Evolutionary conservation across 306 rosid species (phyloP).

Genomic region (Prinsepia uniflora): DNA sequence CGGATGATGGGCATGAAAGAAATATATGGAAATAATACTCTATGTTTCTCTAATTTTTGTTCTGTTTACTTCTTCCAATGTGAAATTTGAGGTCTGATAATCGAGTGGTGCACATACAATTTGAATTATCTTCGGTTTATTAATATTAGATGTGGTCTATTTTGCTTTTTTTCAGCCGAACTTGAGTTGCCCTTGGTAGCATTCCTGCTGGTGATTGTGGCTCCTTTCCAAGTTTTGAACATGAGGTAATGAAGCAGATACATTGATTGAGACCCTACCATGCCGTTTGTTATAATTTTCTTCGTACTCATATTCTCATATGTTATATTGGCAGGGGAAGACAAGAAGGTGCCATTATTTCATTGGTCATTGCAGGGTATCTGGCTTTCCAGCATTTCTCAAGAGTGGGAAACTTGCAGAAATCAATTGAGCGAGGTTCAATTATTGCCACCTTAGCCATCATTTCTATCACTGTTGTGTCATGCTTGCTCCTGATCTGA

Average conservation of each 20-base stretch:
- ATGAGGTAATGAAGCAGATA: slow-evolving; percentile 38
- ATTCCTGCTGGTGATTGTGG: slow-evolving; percentile 62
- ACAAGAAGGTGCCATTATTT: slow-evolving; percentile 65
- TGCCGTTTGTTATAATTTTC: slow-evolving; percentile 1
- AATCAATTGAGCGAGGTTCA: slow-evolving; percentile 83
- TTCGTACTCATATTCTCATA: slow-evolving; percentile 16
- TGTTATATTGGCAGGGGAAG: slow-evolving; percentile 56
- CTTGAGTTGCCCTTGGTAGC: slow-evolving; percentile 84
- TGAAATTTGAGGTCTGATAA: not conserved
- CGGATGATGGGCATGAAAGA: not conserved
- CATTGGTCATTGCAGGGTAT: slow-evolving; percentile 66
- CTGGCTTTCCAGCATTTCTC: slow-evolving; percentile 96
- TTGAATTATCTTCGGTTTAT: not conserved
- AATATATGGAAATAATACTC: slow-evolving; percentile 10
- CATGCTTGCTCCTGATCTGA: slow-evolving; percentile 63
- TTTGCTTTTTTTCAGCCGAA: slow-evolving; percentile 47
- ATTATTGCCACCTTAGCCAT: slow-evolving; percentile 71
- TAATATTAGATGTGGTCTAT: slow-evolving; percentile 7
- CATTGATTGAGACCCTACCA: slow-evolving; percentile 11
- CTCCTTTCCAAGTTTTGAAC: slow-evolving; percentile 63
- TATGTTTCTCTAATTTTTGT: slow-evolving; percentile 15
- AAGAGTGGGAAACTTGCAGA: slow-evolving; percentile 55
- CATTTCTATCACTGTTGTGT: slow-evolving; percentile 37
- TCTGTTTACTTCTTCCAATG: slow-evolving; percentile 11
- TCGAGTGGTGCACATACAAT: not conserved